These are phyloP conservation scores for Pythium oligandrum DNA, from an alignment of 352 stramenopile genomes.

Conservation along the genomic window DNA sequence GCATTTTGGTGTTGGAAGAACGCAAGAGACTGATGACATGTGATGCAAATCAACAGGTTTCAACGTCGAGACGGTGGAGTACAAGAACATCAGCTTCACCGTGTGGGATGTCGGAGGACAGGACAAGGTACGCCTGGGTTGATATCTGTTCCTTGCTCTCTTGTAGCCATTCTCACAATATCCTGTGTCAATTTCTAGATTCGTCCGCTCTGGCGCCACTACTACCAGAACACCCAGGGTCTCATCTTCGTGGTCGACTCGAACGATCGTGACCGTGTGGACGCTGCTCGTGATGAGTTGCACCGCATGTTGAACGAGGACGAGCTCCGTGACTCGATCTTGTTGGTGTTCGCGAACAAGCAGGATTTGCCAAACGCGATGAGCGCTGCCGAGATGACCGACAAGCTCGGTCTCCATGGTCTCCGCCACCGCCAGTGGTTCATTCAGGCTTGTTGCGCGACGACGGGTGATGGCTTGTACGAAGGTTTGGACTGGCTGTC, in stretches of 20 bases:
- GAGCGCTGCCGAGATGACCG: conserved; percentile 96
- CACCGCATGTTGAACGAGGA: conserved; percentile 99
- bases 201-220: conserved; percentile 97
- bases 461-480: conserved; percentile 98
- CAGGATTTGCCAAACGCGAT: conserved; percentile 93
- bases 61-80: conserved; percentile 99
- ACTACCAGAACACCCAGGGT: conserved; percentile 99
- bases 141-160: neutral
- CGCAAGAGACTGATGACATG: no score
- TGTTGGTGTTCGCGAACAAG: conserved; percentile 95
- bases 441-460: conserved; percentile 99
- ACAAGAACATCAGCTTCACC: conserved; percentile 99
- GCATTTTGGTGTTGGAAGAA: conserved; percentile 20
- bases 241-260: conserved; percentile 99
- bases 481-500: conserved; percentile 99
- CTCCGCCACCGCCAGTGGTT: conserved; percentile 98
- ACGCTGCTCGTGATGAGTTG: conserved; percentile 95
- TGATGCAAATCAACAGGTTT: conserved; percentile 63
- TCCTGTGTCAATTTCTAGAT: conserved; percentile 49
- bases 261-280: conserved; percentile 98
- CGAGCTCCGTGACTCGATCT: conserved; percentile 91
- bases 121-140: conserved; percentile 73
- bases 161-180: neutral
- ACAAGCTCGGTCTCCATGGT: conserved; percentile 96
- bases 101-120: conserved; percentile 99